Conservation (phyloP, 768 basidiomycete genomes). For the Astraeus odoratus region DNA sequence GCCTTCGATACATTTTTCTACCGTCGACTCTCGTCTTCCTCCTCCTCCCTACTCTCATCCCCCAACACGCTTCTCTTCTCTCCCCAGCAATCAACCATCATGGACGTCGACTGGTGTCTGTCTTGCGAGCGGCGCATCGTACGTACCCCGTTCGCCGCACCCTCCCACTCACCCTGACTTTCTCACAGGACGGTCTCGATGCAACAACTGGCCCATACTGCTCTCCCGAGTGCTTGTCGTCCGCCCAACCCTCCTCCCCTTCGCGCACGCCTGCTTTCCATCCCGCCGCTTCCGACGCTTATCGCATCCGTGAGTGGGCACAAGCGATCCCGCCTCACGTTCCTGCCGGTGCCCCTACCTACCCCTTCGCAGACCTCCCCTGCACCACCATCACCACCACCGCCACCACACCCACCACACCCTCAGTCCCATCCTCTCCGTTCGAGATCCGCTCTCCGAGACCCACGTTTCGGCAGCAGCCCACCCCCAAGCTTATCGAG, state of each 20-base stretch:
- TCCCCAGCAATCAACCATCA: slow-evolving; percentile 18
- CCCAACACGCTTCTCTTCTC: too few relatives aligned
- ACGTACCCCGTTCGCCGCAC: slow-evolving; percentile 21
- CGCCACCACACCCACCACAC: too few relatives aligned
- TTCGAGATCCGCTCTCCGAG: slow-evolving; percentile 3
- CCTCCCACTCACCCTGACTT: slow-evolving; percentile 1
- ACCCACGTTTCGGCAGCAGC: slow-evolving; percentile 16
- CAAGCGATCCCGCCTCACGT: slow-evolving; percentile 25
- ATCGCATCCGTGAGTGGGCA: slow-evolving; percentile 25
- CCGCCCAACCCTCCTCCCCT: slow-evolving; percentile 32
- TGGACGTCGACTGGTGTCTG: slow-evolving; percentile 71
- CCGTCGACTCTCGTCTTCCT: slow-evolving; percentile 1
- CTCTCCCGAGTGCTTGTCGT: slow-evolving; percentile 37
- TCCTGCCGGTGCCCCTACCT: slow-evolving; percentile 24
- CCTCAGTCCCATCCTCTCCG: slow-evolving; percentile 9
- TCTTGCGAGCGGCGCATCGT: slow-evolving; percentile 55
- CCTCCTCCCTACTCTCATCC: background rate
- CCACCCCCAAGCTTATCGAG: slow-evolving; percentile 30
- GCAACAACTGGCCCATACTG: slow-evolving; percentile 44
- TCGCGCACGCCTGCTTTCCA: background rate
- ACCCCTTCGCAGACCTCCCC: slow-evolving; percentile 20
- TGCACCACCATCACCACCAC: too few relatives aligned
- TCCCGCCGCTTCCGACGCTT: background rate
- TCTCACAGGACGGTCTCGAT: slow-evolving; percentile 13
- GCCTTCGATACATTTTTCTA: slow-evolving; percentile 14